Percentiles rank a stretch among this genome's conserved stretches.
Evolutionary conservation across 1,284 basidiomycete genomes (phyloP).

Genomic region (Apiotrichum sp.): DNA sequence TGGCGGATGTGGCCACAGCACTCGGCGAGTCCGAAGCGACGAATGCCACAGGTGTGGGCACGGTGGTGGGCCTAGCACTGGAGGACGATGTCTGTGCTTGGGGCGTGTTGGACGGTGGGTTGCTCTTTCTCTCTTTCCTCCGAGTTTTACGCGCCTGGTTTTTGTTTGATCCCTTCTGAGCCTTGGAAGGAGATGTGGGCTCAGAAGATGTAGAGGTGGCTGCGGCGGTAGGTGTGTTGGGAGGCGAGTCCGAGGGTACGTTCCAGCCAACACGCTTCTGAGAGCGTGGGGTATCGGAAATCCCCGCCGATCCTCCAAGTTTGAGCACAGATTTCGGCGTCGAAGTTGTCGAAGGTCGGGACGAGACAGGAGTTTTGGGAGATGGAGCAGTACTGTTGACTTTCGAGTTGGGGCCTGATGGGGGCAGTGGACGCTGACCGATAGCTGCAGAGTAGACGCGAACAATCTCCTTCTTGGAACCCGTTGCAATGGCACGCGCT

Average conservation of each 20-base stretch:
- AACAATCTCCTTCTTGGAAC: constrained; percentile 9
- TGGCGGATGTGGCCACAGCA: not conserved
- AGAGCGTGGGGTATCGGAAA: constrained; percentile 4
- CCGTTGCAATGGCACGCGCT: constrained; percentile 20
- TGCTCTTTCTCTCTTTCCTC: no score
- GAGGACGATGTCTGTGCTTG: no score
- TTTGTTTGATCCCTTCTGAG: not conserved
- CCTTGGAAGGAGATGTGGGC: not conserved
- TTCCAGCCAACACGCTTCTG: constrained; percentile 11
- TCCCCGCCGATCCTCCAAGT: not conserved
- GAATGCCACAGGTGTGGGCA: no score
- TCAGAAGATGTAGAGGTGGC: not conserved
- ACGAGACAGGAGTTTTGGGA: no score
- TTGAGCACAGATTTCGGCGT: constrained; percentile 11
- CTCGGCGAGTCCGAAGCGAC: no score
- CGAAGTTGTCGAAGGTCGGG: no score
- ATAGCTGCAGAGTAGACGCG: constrained; percentile 15
- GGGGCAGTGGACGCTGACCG: constrained; percentile 2
- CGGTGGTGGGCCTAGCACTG: no score
- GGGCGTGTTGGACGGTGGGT: no score
- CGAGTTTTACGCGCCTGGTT: no score
- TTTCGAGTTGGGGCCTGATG: not conserved
- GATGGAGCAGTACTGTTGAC: no score
- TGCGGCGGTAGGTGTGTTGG: constrained; percentile 1
- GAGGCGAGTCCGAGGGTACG: constrained; percentile 8